phyloP scores from a whole-genome alignment of 2,329 filamentous ascomycete species.

The Ceratocystis destructans region DNA sequence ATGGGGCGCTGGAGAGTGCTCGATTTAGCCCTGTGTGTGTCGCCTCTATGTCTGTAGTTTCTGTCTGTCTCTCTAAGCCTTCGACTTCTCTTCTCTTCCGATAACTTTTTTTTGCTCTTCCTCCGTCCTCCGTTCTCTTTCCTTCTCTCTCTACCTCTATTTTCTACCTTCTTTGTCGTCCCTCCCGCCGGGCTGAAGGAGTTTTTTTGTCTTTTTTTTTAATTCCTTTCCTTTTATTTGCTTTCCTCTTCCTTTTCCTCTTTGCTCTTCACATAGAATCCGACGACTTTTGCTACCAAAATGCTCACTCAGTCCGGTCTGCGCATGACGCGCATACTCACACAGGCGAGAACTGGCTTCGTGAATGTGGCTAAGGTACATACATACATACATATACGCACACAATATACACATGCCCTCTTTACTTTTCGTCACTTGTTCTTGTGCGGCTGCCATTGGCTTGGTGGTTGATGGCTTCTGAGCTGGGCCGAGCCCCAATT shows the following conservation, averaged over 20 bases:
- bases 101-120: conserved; percentile 11
- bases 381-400: conserved; percentile 25
- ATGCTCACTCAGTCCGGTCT: conserved; percentile 92
- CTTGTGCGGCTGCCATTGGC: neutral
- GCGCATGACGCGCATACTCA: conserved; percentile 76
- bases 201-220: conserved; percentile 20
- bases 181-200: conserved; percentile 19
- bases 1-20: neutral
- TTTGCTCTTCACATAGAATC: conserved; percentile 16
- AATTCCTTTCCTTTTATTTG: conserved; percentile 15
- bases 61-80: neutral
- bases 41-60: conserved; percentile 8
- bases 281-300: conserved; percentile 32
- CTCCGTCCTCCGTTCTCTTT: conserved; percentile 12
- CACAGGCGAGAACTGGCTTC: conserved; percentile 60
- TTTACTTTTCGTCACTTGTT: neutral
- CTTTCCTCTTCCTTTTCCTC: conserved; percentile 16
- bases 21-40: neutral
- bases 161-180: conserved; percentile 14
- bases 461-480: neutral
- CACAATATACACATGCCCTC: neutral
- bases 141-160: neutral
- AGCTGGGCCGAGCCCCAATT: neutral
- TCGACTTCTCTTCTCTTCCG: conserved; percentile 16
- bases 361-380: conserved; percentile 60